A percentile compares a stretch with the other conserved stretches of the same genome.
These are phyloP conservation scores for Trametes maxima DNA, from an alignment of 768 basidiomycete species.

Conservation along the genomic window DNA sequence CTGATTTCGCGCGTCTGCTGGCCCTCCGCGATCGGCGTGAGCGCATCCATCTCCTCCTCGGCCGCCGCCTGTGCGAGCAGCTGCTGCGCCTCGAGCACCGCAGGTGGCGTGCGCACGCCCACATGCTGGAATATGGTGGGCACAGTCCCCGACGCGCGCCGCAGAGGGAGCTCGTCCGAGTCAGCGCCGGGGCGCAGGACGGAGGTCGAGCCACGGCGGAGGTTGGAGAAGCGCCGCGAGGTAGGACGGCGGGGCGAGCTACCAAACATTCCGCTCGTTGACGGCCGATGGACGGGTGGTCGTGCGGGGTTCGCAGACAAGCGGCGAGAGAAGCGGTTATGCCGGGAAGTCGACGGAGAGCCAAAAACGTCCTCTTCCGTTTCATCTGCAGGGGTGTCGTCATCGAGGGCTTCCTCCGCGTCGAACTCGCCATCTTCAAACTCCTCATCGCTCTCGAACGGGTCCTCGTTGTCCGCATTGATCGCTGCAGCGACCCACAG, in stretches of 20 bases:
- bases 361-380: constrained; percentile 29
- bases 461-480: constrained; percentile 90
- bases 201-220: constrained; percentile 19
- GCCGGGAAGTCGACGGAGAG: constrained; percentile 12
- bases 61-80: constrained; percentile 50
- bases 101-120: constrained; percentile 78
- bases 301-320: constrained; percentile 12
- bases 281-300: constrained; percentile 12
- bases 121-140: constrained; percentile 85
- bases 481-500: constrained; percentile 98
- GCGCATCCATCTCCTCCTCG: constrained; percentile 38
- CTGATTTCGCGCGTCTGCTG: constrained; percentile 35
- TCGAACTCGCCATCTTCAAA: constrained; percentile 28
- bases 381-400: constrained; percentile 32
- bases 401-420: constrained; percentile 34
- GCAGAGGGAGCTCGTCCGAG: constrained; percentile 37
- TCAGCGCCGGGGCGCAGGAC: constrained; percentile 20
- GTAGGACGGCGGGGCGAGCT: constrained; percentile 38
- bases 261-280: constrained; percentile 17
- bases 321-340: constrained; percentile 27
- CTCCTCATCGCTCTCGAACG: constrained; percentile 54
- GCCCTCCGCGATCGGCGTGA: constrained; percentile 58
- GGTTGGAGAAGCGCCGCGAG: constrained; percentile 34
- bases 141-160: constrained; percentile 58
- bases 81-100: constrained; percentile 73